Evolutionary conservation across 495 filamentous ascomycete genomes (phyloP), one percentile per base, ranked within the genome.

Genomic region (Rusavskia elegans): DNA sequence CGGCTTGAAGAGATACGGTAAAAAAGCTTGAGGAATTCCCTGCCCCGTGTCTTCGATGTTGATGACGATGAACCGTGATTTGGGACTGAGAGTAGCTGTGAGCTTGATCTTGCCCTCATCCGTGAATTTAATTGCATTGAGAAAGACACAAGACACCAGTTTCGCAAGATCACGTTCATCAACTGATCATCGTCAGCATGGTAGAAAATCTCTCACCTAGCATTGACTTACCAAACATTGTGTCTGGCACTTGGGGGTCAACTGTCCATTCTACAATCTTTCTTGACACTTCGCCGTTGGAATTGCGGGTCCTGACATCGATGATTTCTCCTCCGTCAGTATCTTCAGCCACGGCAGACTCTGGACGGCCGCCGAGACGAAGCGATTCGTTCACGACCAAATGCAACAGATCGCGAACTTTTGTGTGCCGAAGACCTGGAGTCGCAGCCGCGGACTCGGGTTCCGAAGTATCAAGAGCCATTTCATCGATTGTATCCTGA

Each of bases 81-180:
- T 72, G 49, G 65, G 52, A 49, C 71, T 73, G 35, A 80, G 63
- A 19, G 67, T 72, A 8, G 78, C 80, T 35, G 60, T 72, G 5
- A 89, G 62, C 1, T 67, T 72, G 48, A 89, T 82, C n/a, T 65
- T 70, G 20, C 85, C 85, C 50, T 69, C 71, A 53, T 84, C 80
- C 0, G 85, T 87, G 58, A 88, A 89, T 61, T 89, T 89, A 51
- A 89, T 74, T 4, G 85, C 85, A 62, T 89, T 89, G 29, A 85
- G 67, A 51, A 87, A 78, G 16, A 89, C 75, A 53, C 82, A 84
- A 9, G 83, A 85, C 2, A 87, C 75, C 52, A 85, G 61, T 59
- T 87, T 88, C 11, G 79, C 76, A n/a, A 89, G 61, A 53, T 85
- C 81, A 52, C 80, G 75, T 58, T 84, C 79, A 63, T 86, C 83